These are phyloP conservation scores for Symbiodinium pilosum DNA, from an alignment of 73 alveolate genomes.

Conservation along the genomic window DNA sequence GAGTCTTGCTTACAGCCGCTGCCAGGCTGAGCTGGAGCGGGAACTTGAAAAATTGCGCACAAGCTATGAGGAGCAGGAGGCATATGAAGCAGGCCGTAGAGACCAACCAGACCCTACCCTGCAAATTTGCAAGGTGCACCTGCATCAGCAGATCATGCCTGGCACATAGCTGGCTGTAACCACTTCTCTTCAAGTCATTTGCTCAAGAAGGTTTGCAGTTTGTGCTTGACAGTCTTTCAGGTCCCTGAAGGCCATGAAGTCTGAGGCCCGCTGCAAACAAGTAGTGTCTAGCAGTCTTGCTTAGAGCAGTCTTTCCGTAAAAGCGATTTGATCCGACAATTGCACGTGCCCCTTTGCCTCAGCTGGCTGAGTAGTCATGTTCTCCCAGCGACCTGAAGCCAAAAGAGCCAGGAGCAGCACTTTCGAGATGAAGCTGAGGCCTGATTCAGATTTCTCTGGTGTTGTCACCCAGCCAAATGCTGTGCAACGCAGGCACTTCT, in stretches of 20 bases:
- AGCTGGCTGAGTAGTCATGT: no score
- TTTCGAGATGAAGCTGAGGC: background rate
- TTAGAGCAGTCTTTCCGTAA: no score
- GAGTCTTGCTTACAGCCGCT: no score
- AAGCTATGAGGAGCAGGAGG: background rate
- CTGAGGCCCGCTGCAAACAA: slow-evolving; percentile 3
- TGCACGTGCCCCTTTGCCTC: no score
- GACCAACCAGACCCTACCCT: no score
- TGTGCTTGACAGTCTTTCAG: background rate
- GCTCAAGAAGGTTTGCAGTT: no score
- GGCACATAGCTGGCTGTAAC: background rate
- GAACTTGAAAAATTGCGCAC: background rate
- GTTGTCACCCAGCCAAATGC: background rate
- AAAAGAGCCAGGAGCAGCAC: background rate
- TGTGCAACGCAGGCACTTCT: background rate
- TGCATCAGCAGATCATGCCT: background rate
- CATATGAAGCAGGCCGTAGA: no score
- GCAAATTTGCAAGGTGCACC: background rate
- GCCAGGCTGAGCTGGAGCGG: background rate
- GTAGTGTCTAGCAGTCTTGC: no score
- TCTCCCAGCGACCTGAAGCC: no score
- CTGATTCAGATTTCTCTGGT: background rate
- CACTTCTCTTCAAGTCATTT: no score
- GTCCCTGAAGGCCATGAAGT: background rate
- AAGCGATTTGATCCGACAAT: no score